A percentile compares a stretch with the other conserved stretches of the same genome.
These are phyloP conservation scores for Plasmodiophora brassicae DNA, from an alignment of 208 protist genomes.

Conservation along the genomic window DNA sequence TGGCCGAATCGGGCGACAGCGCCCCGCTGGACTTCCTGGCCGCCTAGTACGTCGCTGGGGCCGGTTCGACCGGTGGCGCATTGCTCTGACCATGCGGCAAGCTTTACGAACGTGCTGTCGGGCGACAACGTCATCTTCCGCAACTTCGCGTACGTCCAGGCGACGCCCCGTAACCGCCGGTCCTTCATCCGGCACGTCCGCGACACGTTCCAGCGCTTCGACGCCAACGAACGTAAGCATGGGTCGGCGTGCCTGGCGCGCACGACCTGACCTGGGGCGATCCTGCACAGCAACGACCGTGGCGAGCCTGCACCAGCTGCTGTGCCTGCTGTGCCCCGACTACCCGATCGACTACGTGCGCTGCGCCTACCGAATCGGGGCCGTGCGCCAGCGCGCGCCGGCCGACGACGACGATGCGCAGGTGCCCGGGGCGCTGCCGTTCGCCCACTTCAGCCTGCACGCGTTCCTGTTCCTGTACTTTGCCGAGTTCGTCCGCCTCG, in stretches of 20 bases:
- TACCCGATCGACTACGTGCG: neutral
- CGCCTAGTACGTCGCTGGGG: neutral
- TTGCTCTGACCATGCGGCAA: neutral
- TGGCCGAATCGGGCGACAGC: neutral
- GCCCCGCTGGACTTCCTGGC: neutral
- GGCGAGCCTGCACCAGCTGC: neutral
- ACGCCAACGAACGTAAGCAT: neutral
- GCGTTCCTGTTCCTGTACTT: neutral
- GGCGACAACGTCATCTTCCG: constrained; percentile 22
- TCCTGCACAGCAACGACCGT: neutral
- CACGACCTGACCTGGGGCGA: no score
- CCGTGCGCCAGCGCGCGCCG: neutral
- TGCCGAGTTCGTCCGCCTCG: neutral
- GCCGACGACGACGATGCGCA: neutral
- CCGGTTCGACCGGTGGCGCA: neutral
- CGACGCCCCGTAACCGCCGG: neutral
- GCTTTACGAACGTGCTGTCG: neutral
- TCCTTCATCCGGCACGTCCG: neutral
- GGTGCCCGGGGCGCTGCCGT: neutral
- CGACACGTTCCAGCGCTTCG: neutral
- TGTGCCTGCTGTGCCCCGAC: constrained; percentile 9
- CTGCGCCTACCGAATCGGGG: neutral
- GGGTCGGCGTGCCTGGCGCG: neutral
- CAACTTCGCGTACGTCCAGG: neutral
- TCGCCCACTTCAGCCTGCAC: neutral